Evolutionary conservation across 805 yeast species (phyloP).

Genomic region (Nakazawaea holstii): DNA sequence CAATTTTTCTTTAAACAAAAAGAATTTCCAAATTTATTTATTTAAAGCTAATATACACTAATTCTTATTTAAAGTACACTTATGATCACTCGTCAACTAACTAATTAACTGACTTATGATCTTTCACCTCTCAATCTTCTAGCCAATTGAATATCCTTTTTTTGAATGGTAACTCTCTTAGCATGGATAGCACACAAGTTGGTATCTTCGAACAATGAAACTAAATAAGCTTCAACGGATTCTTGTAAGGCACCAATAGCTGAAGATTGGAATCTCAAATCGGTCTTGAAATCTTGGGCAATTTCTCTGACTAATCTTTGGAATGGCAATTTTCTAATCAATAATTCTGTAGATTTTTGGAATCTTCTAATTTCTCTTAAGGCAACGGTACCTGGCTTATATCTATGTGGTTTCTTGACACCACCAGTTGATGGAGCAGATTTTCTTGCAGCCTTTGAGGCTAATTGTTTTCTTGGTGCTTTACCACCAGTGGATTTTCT

Average conservation of each 20-base stretch:
- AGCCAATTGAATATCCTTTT: constrained; percentile 97
- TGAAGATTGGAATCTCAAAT: constrained; percentile 93
- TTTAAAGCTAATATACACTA: constrained; percentile 9
- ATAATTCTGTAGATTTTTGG: constrained; percentile 91
- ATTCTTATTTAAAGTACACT: constrained; percentile 8
- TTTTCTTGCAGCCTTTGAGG: constrained; percentile 90
- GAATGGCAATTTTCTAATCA: constrained; percentile 95
- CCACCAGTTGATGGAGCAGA: constrained; percentile 91
- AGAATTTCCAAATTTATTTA: neutral
- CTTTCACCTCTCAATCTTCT: constrained; percentile 98
- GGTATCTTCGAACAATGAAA: constrained; percentile 94
- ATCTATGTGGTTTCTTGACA: constrained; percentile 93
- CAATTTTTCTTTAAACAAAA: neutral
- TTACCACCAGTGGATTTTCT: constrained; percentile 95
- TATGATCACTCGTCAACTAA: too few species aligned
- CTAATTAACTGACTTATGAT: too few species aligned
- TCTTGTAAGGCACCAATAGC: constrained; percentile 98
- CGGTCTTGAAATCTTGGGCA: constrained; percentile 90
- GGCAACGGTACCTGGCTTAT: constrained; percentile 96
- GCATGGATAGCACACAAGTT: constrained; percentile 99
- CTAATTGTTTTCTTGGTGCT: constrained; percentile 92
- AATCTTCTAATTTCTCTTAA: constrained; percentile 96
- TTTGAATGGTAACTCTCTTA: constrained; percentile 97
- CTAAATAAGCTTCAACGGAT: constrained; percentile 97
- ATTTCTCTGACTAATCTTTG: constrained; percentile 96